Conservation (phyloP, 1,139 yeast species). For the Citeromyces hawaiiensis region DNA sequence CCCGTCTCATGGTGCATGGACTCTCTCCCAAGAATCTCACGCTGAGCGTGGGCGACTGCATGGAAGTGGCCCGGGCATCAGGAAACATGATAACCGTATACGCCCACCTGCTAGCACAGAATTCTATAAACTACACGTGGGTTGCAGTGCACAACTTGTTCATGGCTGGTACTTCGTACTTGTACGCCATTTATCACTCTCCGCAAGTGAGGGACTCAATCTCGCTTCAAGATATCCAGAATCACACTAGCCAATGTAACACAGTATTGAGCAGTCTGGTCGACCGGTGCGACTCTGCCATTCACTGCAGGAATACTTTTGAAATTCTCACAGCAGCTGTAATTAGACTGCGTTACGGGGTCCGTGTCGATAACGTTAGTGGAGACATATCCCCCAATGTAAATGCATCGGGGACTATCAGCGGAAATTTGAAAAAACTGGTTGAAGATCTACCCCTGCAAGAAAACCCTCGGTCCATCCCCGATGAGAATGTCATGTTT, state of each 20-base stretch:
- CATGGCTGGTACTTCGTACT: slow-evolving; percentile 79
- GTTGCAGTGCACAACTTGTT: slow-evolving; percentile 82
- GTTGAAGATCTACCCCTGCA: slow-evolving; percentile 21
- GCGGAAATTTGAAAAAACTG: slow-evolving; percentile 25
- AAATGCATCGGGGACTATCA: slow-evolving; percentile 15
- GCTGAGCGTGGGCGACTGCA: slow-evolving; percentile 38
- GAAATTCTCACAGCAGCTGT: slow-evolving; percentile 64
- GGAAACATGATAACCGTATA: slow-evolving; percentile 55
- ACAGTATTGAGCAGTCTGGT: slow-evolving; percentile 46
- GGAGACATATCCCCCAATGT: not conserved
- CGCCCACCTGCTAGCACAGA: slow-evolving; percentile 36
- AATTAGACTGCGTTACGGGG: slow-evolving; percentile 38
- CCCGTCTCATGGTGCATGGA: slow-evolving; percentile 62
- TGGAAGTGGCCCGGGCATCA: slow-evolving; percentile 50
- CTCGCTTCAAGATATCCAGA: slow-evolving; percentile 37
- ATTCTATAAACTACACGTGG: slow-evolving; percentile 78
- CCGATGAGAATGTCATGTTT: slow-evolving; percentile 8
- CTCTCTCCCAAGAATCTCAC: slow-evolving; percentile 57
- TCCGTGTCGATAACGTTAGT: not conserved
- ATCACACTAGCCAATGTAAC: slow-evolving; percentile 41
- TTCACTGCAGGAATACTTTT: slow-evolving; percentile 56
- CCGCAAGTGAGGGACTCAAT: slow-evolving; percentile 34
- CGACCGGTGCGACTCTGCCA: slow-evolving; percentile 72
- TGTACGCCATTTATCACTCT: slow-evolving; percentile 64
- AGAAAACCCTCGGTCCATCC: no score